Evolutionary conservation across 2,329 filamentous ascomycete species (phyloP).

Genomic region (Tympanopsis confertula): DNA sequence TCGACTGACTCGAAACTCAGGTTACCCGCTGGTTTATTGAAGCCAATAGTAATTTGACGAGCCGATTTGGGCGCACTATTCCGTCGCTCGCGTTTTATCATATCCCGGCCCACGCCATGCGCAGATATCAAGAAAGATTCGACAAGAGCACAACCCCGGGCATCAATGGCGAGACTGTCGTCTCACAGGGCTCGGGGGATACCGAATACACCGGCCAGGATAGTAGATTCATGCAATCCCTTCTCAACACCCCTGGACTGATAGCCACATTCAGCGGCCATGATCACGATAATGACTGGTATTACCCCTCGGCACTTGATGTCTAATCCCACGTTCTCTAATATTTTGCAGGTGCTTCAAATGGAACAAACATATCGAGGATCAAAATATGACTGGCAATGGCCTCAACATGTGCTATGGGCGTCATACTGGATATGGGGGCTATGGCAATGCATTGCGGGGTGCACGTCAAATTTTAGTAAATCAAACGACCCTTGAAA

Average conservation of each 20-base stretch:
- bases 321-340: conserved; percentile 19
- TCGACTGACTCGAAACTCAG: too few relatives aligned
- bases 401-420: conserved; percentile 16
- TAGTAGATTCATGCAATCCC: conserved; percentile 28
- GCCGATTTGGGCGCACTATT: background rate
- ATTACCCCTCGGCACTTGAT: conserved; percentile 3
- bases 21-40: background rate
- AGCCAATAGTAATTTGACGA: background rate
- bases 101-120: background rate
- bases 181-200: background rate
- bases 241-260: conserved; percentile 27
- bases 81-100: background rate
- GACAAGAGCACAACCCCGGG: background rate
- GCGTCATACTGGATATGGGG: conserved; percentile 31
- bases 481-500: background rate
- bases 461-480: conserved; percentile 4
- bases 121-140: background rate
- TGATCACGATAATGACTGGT: conserved; percentile 29
- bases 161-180: background rate
- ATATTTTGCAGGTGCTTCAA: background rate
- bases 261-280: conserved; percentile 33
- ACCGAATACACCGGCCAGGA: background rate
- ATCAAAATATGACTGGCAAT: background rate
- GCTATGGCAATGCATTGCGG: conserved; percentile 7
- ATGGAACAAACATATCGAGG: background rate